Conservation (phyloP, 352 stramenopile species). For the Globisporangium parvum region DNA sequence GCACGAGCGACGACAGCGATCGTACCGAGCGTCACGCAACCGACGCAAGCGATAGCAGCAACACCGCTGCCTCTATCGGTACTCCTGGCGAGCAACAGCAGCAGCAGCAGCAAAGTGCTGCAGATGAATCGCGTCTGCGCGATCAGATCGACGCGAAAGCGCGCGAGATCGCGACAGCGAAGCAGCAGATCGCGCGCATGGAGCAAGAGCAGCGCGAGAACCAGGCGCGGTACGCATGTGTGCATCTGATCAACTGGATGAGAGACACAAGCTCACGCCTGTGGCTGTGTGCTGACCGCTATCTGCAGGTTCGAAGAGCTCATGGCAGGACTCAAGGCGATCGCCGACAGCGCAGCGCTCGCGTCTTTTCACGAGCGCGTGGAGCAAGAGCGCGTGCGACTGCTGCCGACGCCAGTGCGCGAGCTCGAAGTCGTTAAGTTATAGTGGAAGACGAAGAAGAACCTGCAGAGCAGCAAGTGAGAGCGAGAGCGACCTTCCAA, state of each 20-base stretch:
- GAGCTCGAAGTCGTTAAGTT: constrained; percentile 40
- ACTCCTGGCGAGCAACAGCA: neutral
- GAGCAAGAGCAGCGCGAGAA: constrained; percentile 17
- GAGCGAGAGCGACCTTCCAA: too few species aligned
- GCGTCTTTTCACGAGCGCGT: constrained; percentile 19
- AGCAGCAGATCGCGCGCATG: constrained; percentile 13
- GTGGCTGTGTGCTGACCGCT: neutral
- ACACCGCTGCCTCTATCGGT: neutral
- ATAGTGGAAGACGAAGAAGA: constrained; percentile 13
- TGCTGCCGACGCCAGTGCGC: constrained; percentile 17
- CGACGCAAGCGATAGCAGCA: neutral
- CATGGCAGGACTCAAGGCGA: constrained; percentile 19
- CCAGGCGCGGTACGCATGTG: constrained; percentile 12
- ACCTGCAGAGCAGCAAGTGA: too few species aligned
- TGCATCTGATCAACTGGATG: neutral
- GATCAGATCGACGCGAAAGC: constrained; percentile 2
- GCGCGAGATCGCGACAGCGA: constrained; percentile 13
- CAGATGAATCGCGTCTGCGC: constrained; percentile 4
- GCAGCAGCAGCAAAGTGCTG: neutral
- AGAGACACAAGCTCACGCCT: neutral
- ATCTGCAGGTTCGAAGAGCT: constrained; percentile 26
- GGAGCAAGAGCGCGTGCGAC: constrained; percentile 14
- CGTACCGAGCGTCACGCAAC: too few species aligned
- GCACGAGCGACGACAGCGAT: neutral
- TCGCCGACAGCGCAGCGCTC: constrained; percentile 16